phyloP scores from a whole-genome alignment of 495 filamentous ascomycete genomes.

The Letharia columbiana region DNA sequence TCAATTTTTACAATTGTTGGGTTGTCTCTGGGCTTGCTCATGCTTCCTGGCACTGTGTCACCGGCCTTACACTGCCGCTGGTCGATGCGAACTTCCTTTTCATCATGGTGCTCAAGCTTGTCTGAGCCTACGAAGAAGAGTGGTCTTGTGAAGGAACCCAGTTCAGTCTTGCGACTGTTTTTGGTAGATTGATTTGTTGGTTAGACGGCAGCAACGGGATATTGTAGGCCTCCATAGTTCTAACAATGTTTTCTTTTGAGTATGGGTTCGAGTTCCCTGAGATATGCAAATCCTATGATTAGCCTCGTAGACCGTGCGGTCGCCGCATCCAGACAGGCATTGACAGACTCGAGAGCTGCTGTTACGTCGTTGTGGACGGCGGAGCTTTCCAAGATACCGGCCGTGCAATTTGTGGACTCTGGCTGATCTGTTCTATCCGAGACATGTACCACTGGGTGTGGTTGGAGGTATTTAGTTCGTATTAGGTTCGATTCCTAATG shows the following conservation, averaged over 20 bases:
- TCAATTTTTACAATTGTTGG: constrained; percentile 61
- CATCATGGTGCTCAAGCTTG: constrained; percentile 47
- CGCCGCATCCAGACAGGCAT: too few species aligned
- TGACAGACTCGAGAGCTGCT: neutral
- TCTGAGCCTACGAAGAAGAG: constrained; percentile 56
- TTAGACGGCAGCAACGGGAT: too few species aligned
- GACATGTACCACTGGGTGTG: neutral
- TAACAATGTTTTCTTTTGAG: too few species aligned
- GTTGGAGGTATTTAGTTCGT: too few species aligned
- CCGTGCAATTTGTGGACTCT: neutral
- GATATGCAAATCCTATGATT: too few species aligned
- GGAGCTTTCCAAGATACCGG: neutral
- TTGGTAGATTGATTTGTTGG: too few species aligned
- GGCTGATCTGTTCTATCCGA: neutral
- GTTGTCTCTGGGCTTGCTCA: constrained; percentile 76
- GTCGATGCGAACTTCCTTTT: constrained; percentile 68
- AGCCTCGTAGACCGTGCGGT: neutral
- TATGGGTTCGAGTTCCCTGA: neutral
- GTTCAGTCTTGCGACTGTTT: too few species aligned
- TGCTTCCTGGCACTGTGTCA: constrained; percentile 66
- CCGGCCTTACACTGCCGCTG: constrained; percentile 81
- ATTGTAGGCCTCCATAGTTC: too few species aligned
- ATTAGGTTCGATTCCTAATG: too few species aligned
- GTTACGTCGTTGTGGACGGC: neutral
- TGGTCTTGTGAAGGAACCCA: neutral